These are phyloP conservation scores for Penicillium sp. DNA, from an alignment of 2,329 filamentous ascomycete genomes.

Conservation along the genomic window DNA sequence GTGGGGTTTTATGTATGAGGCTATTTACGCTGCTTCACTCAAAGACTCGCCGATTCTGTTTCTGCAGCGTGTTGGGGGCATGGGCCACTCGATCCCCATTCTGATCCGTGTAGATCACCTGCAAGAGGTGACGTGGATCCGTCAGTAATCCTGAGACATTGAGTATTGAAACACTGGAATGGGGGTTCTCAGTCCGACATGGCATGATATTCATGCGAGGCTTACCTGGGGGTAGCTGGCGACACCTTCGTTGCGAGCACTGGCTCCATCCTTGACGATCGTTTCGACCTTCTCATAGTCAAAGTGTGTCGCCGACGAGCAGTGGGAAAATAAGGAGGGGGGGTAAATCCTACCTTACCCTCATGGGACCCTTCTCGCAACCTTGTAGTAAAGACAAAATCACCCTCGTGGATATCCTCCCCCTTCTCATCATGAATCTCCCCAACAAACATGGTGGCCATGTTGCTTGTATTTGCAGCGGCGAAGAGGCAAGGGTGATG, in stretches of 20 bases:
- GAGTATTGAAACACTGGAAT: neutral
- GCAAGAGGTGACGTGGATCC: neutral
- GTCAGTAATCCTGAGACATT: neutral
- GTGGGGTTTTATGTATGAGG: neutral
- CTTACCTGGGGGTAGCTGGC: conserved; percentile 27
- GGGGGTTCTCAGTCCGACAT: neutral
- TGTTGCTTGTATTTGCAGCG: neutral
- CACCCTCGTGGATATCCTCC: conserved; percentile 22
- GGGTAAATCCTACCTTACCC: conserved; percentile 20
- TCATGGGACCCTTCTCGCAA: conserved; percentile 26
- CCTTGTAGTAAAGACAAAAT: conserved; percentile 27
- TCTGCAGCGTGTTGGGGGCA: conserved; percentile 26
- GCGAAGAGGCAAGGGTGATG: no score
- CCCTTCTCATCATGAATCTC: conserved; percentile 25
- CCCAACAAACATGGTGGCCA: conserved; percentile 20
- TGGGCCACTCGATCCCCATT: conserved; percentile 31
- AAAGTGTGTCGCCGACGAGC: neutral
- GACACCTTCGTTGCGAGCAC: conserved; percentile 25
- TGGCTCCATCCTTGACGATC: conserved; percentile 26
- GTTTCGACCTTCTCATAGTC: conserved; percentile 20
- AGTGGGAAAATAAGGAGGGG: neutral
- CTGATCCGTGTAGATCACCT: conserved; percentile 31
- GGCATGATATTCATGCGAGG: neutral
- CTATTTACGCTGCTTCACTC: neutral
- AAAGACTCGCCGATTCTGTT: neutral